These are phyloP conservation scores for Przewalskia tangutica DNA, from an alignment of 257 asterid genomes.

Conservation along the genomic window DNA sequence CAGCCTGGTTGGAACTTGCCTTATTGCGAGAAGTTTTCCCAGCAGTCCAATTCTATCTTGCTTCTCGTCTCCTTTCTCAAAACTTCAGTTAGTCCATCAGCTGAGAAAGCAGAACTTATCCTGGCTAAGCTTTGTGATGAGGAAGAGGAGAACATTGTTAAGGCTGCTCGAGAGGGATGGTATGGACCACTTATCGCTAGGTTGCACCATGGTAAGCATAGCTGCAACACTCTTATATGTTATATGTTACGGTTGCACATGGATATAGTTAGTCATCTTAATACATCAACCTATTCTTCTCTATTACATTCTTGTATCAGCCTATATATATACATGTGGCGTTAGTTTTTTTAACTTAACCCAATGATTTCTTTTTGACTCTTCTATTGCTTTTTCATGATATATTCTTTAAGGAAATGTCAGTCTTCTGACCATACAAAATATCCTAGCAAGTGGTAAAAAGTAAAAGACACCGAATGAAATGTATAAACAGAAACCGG, in stretches of 20 bases:
- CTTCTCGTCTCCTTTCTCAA: conserved; percentile 28
- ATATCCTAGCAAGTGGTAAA: background rate
- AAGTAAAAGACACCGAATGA: background rate
- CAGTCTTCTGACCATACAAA: background rate
- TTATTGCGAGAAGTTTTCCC: conserved; percentile 32
- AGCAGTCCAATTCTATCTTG: conserved; percentile 21
- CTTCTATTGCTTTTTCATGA: background rate
- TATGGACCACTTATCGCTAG: conserved; percentile 35
- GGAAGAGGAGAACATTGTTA: conserved; percentile 30
- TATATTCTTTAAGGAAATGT: background rate
- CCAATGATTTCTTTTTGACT: background rate
- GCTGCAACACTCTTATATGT: background rate
- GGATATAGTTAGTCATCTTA: background rate
- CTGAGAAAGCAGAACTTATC: conserved; percentile 29
- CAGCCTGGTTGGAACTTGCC: conserved; percentile 36
- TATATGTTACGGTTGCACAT: background rate
- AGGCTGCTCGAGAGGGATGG: conserved; percentile 47
- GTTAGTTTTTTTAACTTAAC: background rate
- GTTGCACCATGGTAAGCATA: conserved; percentile 32
- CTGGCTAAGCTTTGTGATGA: conserved; percentile 37
- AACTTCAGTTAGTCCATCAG: conserved; percentile 5
- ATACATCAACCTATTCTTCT: background rate
- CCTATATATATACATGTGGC: background rate
- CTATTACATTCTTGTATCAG: background rate
- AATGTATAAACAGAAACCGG: background rate